A percentile compares a stretch with the other conserved stretches of the same genome.
Evolutionary conservation across 2,329 filamentous ascomycete species (phyloP).

Genomic region (Beauveria asiatica): DNA sequence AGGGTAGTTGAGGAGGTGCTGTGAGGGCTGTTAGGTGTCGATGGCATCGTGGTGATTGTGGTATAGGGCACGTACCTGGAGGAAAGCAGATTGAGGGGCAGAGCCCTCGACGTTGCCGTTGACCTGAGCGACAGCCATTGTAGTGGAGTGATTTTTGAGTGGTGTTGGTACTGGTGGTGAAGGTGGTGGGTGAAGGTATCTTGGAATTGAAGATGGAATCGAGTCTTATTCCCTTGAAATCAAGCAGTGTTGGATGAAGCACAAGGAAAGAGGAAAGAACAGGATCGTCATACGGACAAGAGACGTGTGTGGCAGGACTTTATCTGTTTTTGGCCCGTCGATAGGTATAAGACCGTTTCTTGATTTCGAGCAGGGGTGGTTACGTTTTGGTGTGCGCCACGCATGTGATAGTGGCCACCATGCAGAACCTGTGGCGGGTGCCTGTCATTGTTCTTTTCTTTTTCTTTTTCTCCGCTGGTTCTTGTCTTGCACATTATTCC

Average conservation of each 20-base stretch:
- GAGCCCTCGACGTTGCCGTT: slow-evolving; percentile 11
- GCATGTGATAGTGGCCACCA: slow-evolving; percentile 12
- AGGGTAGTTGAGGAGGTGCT: slow-evolving; percentile 84
- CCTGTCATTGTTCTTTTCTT: background rate
- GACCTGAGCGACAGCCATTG: slow-evolving; percentile 13
- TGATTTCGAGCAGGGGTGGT: slow-evolving; percentile 7
- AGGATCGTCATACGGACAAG: background rate
- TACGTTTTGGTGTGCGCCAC: slow-evolving; percentile 6
- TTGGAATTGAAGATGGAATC: background rate
- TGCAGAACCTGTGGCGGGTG: background rate
- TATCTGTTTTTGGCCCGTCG: slow-evolving; percentile 9
- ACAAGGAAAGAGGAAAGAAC: background rate
- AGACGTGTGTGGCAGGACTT: slow-evolving; percentile 9
- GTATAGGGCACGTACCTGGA: slow-evolving; percentile 31
- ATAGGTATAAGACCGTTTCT: slow-evolving; percentile 5
- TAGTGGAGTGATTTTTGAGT: background rate
- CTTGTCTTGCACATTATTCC: background rate
- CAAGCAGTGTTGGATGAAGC: background rate
- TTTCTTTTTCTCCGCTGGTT: no score
- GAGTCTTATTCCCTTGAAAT: background rate
- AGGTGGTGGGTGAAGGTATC: background rate
- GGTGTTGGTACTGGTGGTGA: background rate
- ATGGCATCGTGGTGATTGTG: background rate
- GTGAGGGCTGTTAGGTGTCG: slow-evolving; percentile 1
- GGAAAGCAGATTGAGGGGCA: slow-evolving; percentile 33